These are phyloP conservation scores for Schizophyllum commune DNA, from an alignment of 1,284 basidiomycete genomes.

Conservation along the genomic window DNA sequence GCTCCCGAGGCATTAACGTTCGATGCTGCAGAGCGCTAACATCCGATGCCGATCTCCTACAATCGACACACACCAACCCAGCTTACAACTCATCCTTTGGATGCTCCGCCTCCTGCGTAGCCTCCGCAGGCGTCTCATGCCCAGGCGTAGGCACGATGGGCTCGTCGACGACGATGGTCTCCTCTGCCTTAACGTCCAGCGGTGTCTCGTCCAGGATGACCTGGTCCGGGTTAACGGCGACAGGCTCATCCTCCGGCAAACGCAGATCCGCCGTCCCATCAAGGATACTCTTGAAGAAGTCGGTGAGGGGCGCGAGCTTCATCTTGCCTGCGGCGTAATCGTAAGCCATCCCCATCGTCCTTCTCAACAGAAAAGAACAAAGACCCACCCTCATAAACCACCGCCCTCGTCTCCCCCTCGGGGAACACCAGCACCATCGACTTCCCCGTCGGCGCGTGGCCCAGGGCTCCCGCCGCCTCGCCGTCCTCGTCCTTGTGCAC, in stretches of 20 bases:
- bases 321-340: constrained; percentile 52
- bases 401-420: constrained; percentile 41
- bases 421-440: constrained; percentile 64
- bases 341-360: no score
- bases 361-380: no score
- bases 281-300: constrained; percentile 61
- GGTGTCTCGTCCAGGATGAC: constrained; percentile 44
- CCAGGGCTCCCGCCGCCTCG: constrained; percentile 46
- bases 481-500: constrained; percentile 64
- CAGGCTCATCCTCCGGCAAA: constrained; percentile 21
- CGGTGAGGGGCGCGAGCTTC: constrained; percentile 58
- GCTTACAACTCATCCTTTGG: background rate
- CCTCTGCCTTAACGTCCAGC: constrained; percentile 5
- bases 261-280: constrained; percentile 55
- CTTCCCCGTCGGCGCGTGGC: constrained; percentile 44
- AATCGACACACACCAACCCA: background rate
- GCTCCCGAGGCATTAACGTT: no score
- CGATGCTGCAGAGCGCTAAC: no score
- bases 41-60: no score
- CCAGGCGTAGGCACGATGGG: background rate
- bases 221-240: constrained; percentile 28
- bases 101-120: background rate
- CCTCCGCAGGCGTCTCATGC: background rate
- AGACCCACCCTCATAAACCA: constrained; percentile 58
- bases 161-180: background rate